Evolutionary conservation across 192 early-diverging fungal species (phyloP).

Genomic region (Coemansia sp.): DNA sequence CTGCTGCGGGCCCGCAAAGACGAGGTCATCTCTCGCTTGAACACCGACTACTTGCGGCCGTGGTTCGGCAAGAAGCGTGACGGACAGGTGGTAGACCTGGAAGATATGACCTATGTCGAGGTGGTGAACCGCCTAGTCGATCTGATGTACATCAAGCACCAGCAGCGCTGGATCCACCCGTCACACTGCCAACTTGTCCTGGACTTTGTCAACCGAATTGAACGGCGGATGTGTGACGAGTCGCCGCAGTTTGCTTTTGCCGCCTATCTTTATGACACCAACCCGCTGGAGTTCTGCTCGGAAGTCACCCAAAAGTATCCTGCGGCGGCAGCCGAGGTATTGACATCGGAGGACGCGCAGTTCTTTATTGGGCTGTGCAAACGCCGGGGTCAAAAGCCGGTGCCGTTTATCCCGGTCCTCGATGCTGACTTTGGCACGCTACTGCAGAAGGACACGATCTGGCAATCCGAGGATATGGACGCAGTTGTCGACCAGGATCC

Average conservation of each 20-base stretch:
- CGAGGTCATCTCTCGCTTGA: conserved; percentile 74
- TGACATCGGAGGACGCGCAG: conserved; percentile 23
- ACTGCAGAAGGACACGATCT: conserved; percentile 88
- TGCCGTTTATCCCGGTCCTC: conserved; percentile 85
- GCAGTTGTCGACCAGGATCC: conserved; percentile 81
- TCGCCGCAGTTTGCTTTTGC: background rate
- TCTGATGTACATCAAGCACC: conserved; percentile 71
- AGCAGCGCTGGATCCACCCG: conserved; percentile 75
- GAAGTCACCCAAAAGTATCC: conserved; percentile 4
- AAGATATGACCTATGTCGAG: conserved; percentile 92
- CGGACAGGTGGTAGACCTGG: conserved; percentile 69
- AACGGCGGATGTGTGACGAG: conserved; percentile 56
- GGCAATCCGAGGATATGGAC: conserved; percentile 85
- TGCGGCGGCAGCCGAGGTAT: background rate
- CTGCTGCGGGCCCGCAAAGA: conserved; percentile 62
- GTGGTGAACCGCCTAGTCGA: conserved; percentile 79
- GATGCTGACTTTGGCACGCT: conserved; percentile 87
- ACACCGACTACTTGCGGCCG: conserved; percentile 65
- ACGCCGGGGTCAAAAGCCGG: conserved; percentile 73
- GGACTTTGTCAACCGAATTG: conserved; percentile 77
- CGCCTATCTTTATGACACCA: background rate
- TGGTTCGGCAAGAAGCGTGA: conserved; percentile 89
- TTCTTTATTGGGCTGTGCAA: conserved; percentile 40
- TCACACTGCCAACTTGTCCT: conserved; percentile 66
- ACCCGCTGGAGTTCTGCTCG: conserved; percentile 13